phyloP scores from a whole-genome alignment of 305 asterid species.

The Solanum hybrid region DNA sequence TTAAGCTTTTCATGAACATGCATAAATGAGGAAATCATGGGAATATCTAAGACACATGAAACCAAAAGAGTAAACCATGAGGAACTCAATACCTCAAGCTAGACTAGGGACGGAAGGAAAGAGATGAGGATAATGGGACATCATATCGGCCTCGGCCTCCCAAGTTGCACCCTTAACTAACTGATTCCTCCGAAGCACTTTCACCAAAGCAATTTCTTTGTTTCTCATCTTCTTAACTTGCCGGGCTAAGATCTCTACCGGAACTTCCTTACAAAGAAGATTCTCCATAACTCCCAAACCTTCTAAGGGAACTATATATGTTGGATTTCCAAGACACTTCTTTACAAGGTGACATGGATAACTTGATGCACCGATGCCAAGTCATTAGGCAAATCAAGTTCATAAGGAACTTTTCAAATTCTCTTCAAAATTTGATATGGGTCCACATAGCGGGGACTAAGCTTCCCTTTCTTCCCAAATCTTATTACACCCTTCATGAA shows the following conservation, averaged over 20 bases:
- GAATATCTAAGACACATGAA: not conserved
- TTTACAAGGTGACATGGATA: not conserved
- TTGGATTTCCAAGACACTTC: not conserved
- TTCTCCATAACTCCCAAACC: not conserved
- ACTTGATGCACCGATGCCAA: not conserved
- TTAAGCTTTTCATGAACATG: not conserved
- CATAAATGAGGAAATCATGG: not conserved
- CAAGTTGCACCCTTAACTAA: not conserved
- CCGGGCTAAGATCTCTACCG: not conserved
- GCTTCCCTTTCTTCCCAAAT: not conserved
- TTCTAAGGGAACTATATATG: not conserved
- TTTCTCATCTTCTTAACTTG: not conserved
- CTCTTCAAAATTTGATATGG: not conserved
- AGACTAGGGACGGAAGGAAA: not conserved
- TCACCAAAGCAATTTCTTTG: not conserved
- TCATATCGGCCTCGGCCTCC: not conserved
- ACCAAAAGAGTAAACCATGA: not conserved
- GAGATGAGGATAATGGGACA: not conserved
- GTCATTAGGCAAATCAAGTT: not conserved
- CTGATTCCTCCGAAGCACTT: not conserved
- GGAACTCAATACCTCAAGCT: not conserved
- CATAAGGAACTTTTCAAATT: not conserved
- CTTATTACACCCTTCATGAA: not conserved
- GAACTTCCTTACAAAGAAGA: not conserved
- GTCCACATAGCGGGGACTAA: not conserved